Evolutionary conservation across 139 green algal species (phyloP), one percentile per base, ranked within the genome.

Genomic region (Micractinium conductrix): DNA sequence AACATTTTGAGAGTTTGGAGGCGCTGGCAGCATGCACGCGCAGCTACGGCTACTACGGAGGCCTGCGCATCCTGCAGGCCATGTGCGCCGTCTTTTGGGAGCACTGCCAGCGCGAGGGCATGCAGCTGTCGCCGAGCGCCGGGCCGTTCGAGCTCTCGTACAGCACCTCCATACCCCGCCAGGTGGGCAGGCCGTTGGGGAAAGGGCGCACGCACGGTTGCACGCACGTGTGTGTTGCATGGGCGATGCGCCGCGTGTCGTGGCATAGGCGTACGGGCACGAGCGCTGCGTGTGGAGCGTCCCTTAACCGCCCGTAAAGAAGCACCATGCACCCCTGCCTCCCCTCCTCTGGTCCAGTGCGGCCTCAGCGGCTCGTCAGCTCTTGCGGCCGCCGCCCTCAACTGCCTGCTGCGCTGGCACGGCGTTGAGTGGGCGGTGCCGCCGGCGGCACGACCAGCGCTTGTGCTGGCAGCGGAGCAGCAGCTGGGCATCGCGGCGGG

Each of bases 401-500:
- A 92, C 83, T 98, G 95, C 88, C 91, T 99, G n/a, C 76, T 98
- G 68, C 26, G 89, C 17, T 89, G 92, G 82, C 97, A 94, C 85
- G 53, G 78, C 26, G 78, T 98, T 10, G 78, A 81, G 26, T 37
- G 33, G 30, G 78, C 85, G 30, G 89, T 98, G n/a, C 91, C 93
- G 17, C 0, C 87, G 53, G 69, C 76, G 6, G 84, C 90, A 12
- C 87, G 87, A 38, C 96, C 96, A 0, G 74, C 53, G 26, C 88
- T 99, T 44, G 88, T 97, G 7, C 88, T 98, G 73, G 69, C 45
- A 19, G 95, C 92, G 26, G 96, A 99, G 85, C 72, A 89, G 74
- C 90, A 95, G 83, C 84, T 99, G 38, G 96, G 95, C 68, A 98
- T 99, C 53, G 92, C 91, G 4, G 96, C 95, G 28, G 96, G 96